Evolutionary conservation across 257 asterid species (phyloP), one percentile per base, ranked within the genome.

Genomic region (Linaria vulgaris): DNA sequence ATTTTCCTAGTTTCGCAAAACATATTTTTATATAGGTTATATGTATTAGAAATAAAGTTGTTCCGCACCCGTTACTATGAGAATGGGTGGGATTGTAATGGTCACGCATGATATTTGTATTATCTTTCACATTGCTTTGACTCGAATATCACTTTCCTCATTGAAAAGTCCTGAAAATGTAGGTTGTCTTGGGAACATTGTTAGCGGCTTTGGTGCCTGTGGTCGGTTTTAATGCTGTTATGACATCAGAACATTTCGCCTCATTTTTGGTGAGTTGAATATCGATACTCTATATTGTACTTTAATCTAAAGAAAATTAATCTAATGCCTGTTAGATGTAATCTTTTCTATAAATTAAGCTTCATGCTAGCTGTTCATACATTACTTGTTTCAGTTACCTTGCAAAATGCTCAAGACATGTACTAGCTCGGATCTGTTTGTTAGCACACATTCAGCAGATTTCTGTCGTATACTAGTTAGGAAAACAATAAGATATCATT

Each of bases 171-270:
- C 39, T 34, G 43, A 12, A 3, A 62, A 56, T 85, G 73, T 82
- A 92, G 97, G 95, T 92, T 67, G 83, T 92, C 75, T 71, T 92
- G 73, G 99, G 99, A 64, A 92, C 99, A 30, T 44, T 92, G 66
- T 78, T 92, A 72, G 97, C 99, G 2, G 74, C 99, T 55, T 79
- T 89, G 81, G 99, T 92, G 69, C 97, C 99, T 43, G 99, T 92
- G 72, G 99, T 92, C 64, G 99, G 99, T 23, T 92, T 92, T 77
- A 92, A 92, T 79, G 99, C 99, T 58, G 94, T 92, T 61, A 78
- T 92, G 97, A 92, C 99, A 60, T 92, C 99, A 3, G 99, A 92
- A 73, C 99, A 92, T 77, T 92, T 92, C 75, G 97, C 96, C 31
- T 92, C 99, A 14, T 92, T 92, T 82, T 69, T 92, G 73, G 99